Evolutionary conservation across 2,329 filamentous ascomycete species (phyloP).

Genomic region (Aspergillus sp.): DNA sequence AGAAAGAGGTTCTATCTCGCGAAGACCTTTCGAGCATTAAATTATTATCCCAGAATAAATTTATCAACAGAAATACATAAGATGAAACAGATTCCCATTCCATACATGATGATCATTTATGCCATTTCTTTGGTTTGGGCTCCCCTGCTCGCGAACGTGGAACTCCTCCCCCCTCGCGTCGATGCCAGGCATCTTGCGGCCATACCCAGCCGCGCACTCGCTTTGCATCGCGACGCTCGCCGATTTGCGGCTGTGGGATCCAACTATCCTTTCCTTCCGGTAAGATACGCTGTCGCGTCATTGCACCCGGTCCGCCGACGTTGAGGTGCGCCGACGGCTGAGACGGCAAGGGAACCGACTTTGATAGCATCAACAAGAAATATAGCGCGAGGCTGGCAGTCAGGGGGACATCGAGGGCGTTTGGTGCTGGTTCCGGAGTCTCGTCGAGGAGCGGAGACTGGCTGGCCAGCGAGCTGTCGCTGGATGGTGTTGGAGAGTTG

Average conservation of each 20-base stretch:
- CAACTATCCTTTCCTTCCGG: conserved; percentile 57
- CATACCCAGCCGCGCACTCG: conserved; percentile 61
- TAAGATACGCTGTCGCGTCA: conserved; percentile 56
- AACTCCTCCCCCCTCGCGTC: conserved; percentile 50
- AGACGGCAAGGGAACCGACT: conserved; percentile 57
- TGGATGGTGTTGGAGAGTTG: conserved; percentile 32
- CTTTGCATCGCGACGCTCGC: conserved; percentile 63
- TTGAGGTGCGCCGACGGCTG: conserved; percentile 60
- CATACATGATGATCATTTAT: conserved; percentile 27
- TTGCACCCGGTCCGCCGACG: conserved; percentile 57
- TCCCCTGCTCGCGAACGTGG: conserved; percentile 24
- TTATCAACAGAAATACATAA: not conserved
- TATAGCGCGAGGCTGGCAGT: conserved; percentile 62
- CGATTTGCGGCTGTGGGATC: conserved; percentile 61
- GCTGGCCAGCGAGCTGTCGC: conserved; percentile 25
- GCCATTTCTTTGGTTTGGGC: conserved; percentile 35
- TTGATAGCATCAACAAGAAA: conserved; percentile 66
- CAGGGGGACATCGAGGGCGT: conserved; percentile 40
- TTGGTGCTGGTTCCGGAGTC: conserved; percentile 6
- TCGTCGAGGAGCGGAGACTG: conserved; percentile 16
- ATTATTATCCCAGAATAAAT: not conserved
- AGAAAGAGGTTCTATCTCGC: not conserved
- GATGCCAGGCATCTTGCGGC: conserved; percentile 60
- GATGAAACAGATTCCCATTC: not conserved
- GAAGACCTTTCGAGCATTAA: not conserved